These are phyloP conservation scores for Eutrema salsugineum DNA, from an alignment of 441 rosid genomes.

Conservation along the genomic window DNA sequence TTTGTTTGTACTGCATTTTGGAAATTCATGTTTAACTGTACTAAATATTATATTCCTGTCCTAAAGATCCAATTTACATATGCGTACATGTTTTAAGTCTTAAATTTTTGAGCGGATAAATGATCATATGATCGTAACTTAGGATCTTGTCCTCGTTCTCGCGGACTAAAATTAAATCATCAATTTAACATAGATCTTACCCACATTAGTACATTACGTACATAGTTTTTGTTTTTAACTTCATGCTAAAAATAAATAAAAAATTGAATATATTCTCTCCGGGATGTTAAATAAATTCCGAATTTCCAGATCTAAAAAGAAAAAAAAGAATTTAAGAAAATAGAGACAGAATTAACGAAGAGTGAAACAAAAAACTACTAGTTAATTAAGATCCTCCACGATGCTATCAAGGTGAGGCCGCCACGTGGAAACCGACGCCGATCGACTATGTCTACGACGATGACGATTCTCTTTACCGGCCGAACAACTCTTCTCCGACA, in stretches of 20 bases:
- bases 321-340: constrained; percentile 21
- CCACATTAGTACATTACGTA: constrained; percentile 26
- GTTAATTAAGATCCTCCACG: constrained; percentile 55
- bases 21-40: not conserved
- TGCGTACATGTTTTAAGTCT: not conserved
- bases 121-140: not conserved
- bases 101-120: not conserved
- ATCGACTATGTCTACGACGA: constrained; percentile 41
- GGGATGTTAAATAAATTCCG: constrained; percentile 28
- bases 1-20: not conserved
- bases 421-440: constrained; percentile 50
- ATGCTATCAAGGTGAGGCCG: constrained; percentile 73
- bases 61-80: constrained; percentile 1
- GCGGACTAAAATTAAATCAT: not conserved
- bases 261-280: constrained; percentile 17
- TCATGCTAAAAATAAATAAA: constrained; percentile 21
- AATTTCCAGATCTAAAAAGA: constrained; percentile 15
- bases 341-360: constrained; percentile 8
- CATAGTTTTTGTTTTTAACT: constrained; percentile 11
- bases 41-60: not conserved
- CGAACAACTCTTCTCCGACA: constrained; percentile 27
- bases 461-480: constrained; percentile 33
- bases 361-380: not conserved
- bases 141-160: constrained; percentile 3
- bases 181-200: constrained; percentile 28